phyloP scores from a whole-genome alignment of 164 flowering plant genomes.

The Warburgia ugandensis region DNA sequence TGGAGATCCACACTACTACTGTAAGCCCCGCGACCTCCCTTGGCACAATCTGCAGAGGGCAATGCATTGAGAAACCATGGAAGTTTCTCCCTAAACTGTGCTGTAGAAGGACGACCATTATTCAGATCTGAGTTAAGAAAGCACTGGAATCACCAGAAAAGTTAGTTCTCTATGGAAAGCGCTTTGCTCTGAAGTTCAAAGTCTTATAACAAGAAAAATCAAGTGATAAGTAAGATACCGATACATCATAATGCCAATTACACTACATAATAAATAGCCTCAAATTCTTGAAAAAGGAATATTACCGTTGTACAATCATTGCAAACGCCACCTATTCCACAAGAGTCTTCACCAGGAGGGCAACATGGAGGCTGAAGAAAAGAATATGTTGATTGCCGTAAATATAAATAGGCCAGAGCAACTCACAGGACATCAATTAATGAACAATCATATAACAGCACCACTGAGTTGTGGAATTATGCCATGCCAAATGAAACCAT shows the following conservation, averaged over 20 bases:
- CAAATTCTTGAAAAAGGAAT: neutral
- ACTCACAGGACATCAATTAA: neutral
- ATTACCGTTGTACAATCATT: slow-evolving; percentile 96
- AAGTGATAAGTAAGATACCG: too few relatives aligned
- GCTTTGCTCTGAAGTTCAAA: too few relatives aligned
- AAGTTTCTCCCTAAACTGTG: slow-evolving; percentile 83
- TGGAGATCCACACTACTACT: slow-evolving; percentile 74
- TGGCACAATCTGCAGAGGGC: slow-evolving; percentile 98
- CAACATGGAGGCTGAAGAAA: slow-evolving; percentile 89
- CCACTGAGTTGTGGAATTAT: neutral
- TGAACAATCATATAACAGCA: neutral
- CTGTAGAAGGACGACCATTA: slow-evolving; percentile 75
- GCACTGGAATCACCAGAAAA: slow-evolving; percentile 48
- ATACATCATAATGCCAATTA: too few relatives aligned
- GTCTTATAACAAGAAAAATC: too few relatives aligned
- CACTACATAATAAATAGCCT: too few relatives aligned
- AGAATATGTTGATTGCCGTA: neutral
- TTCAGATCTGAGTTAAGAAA: slow-evolving; percentile 78
- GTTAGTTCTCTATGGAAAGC: too few relatives aligned
- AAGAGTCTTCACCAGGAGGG: slow-evolving; percentile 43
- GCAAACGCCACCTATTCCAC: slow-evolving; percentile 61
- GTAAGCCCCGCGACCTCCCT: slow-evolving; percentile 99
- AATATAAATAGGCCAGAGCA: neutral
- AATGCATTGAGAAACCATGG: slow-evolving; percentile 94
- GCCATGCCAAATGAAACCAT: neutral